phyloP scores from a whole-genome alignment of 345 rosid species.

The Brassica cretica region DNA sequence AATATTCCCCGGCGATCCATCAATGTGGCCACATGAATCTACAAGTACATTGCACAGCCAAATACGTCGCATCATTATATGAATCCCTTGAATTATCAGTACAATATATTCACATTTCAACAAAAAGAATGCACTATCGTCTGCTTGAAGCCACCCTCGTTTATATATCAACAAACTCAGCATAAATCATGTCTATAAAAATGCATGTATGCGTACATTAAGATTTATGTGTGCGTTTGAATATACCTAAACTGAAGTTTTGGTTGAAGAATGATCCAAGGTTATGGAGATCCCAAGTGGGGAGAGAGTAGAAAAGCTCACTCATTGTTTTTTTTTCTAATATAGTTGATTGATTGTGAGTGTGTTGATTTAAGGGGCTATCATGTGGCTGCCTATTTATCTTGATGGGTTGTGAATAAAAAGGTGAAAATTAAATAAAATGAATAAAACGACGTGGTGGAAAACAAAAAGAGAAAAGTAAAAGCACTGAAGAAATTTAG shows the following conservation, averaged over 20 bases:
- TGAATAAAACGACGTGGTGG: background rate
- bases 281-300: slow-evolving; percentile 82
- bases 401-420: slow-evolving; percentile 31
- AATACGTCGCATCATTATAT: background rate
- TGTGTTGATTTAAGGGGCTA: slow-evolving; percentile 14
- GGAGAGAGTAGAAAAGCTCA: slow-evolving; percentile 55
- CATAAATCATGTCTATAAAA: background rate
- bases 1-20: slow-evolving; percentile 37
- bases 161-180: slow-evolving; percentile 5
- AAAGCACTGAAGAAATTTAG: slow-evolving; percentile 36
- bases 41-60: slow-evolving; percentile 13
- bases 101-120: background rate
- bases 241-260: slow-evolving; percentile 71
- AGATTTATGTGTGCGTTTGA: background rate
- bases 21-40: slow-evolving; percentile 47
- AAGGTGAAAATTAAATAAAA: slow-evolving; percentile 9
- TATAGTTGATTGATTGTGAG: slow-evolving; percentile 12
- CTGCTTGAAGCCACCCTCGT: slow-evolving; percentile 11
- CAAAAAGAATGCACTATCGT: background rate
- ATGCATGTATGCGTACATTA: background rate
- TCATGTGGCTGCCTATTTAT: slow-evolving; percentile 35
- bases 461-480: background rate
- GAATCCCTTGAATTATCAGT: background rate
- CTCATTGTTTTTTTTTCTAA: slow-evolving; percentile 30
- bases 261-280: slow-evolving; percentile 71